Conservation (phyloP, 306 rosid species). For the Mimosa bimucronata region DNA sequence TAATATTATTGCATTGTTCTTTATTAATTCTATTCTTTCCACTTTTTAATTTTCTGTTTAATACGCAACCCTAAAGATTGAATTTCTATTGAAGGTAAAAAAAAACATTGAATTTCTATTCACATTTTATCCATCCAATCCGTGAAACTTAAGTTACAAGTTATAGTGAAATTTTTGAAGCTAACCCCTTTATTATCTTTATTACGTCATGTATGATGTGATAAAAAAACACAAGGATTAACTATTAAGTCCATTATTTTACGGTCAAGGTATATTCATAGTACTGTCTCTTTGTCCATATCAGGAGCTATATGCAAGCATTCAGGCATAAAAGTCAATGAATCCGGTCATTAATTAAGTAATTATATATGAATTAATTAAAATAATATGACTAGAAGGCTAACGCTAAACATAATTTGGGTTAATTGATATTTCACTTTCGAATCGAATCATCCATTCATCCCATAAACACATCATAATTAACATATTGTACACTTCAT, state of each 20-base stretch:
- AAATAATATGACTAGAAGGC: not conserved
- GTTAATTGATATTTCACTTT: slow-evolving; percentile 48
- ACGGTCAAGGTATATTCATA: slow-evolving; percentile 35
- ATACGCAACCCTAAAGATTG: too few relatives aligned
- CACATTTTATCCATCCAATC: too few relatives aligned
- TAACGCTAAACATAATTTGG: not conserved
- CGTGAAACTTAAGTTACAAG: too few relatives aligned
- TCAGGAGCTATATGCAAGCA: not conserved
- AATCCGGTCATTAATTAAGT: not conserved
- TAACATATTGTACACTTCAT: slow-evolving; percentile 19
- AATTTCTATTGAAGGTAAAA: too few relatives aligned
- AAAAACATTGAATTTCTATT: too few relatives aligned
- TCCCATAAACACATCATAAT: slow-evolving; percentile 48
- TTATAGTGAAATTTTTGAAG: not conserved
- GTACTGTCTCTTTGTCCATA: not conserved
- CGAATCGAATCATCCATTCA: too few relatives aligned
- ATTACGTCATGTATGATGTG: not conserved
- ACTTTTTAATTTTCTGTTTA: too few relatives aligned
- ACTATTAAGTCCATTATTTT: not conserved
- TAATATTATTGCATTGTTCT: too few relatives aligned
- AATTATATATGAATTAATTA: not conserved
- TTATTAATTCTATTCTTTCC: too few relatives aligned
- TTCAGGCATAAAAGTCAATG: not conserved
- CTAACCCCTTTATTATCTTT: not conserved
- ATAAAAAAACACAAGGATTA: not conserved